Percentiles rank a stretch among this genome's conserved stretches.
phyloP scores from a whole-genome alignment of 306 rosid genomes.

The Quercus robur region DNA sequence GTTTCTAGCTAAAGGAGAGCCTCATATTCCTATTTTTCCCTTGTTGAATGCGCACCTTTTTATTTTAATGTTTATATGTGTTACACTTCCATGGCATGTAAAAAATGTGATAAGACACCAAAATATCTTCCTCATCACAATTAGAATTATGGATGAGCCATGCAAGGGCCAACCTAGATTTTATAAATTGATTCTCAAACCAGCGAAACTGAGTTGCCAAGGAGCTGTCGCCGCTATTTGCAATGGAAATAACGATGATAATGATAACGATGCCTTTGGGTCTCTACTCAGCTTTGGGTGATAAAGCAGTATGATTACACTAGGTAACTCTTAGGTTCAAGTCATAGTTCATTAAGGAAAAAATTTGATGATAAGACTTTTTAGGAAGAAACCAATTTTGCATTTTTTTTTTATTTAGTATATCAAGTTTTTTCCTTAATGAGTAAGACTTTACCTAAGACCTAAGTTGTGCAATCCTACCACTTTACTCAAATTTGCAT shows the following conservation, averaged over 20 bases:
- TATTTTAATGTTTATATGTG: background rate
- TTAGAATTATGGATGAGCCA: background rate
- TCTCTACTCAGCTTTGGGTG: background rate
- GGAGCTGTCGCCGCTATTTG: too few species aligned
- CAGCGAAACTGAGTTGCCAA: too few species aligned
- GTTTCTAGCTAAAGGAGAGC: background rate
- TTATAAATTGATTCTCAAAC: too few species aligned
- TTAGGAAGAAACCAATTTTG: background rate
- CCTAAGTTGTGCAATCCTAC: too few species aligned
- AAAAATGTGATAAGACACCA: background rate
- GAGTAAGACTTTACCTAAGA: too few species aligned
- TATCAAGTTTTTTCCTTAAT: too few species aligned
- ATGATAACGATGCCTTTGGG: background rate
- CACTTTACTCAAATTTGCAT: background rate
- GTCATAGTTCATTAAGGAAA: background rate
- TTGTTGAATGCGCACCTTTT: background rate
- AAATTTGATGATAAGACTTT: background rate
- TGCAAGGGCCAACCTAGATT: background rate
- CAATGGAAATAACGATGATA: too few species aligned
- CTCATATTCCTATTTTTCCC: background rate
- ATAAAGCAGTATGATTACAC: background rate
- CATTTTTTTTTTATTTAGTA: too few species aligned
- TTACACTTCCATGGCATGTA: background rate
- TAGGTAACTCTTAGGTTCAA: background rate
- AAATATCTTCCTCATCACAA: background rate